phyloP scores from a whole-genome alignment of 371 early-diverging fungal genomes.

The Rhizopus arrhizus region DNA sequence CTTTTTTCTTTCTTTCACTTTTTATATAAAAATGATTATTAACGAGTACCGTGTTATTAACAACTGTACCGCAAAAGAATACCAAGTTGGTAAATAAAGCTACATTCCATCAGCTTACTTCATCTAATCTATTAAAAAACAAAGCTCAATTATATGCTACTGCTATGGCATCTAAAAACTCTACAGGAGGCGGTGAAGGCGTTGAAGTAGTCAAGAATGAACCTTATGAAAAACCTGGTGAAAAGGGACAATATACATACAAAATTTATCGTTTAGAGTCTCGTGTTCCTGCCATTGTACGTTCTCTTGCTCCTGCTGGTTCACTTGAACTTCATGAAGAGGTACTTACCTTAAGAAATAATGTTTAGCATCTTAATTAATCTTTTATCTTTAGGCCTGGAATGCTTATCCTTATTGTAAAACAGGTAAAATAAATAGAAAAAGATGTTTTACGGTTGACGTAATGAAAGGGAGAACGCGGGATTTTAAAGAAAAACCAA shows the following conservation, averaged over 20 bases:
- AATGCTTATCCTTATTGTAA: conserved; percentile 83
- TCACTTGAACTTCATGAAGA: conserved; percentile 70
- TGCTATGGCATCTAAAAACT: conserved; percentile 68
- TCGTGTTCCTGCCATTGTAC: conserved; percentile 58
- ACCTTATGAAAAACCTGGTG: conserved; percentile 61
- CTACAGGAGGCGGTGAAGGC: conserved; percentile 74
- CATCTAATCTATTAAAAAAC: neutral
- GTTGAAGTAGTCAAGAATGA: conserved; percentile 74
- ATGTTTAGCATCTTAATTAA: neutral
- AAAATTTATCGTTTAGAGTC: conserved; percentile 69
- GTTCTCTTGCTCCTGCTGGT: conserved; percentile 60
- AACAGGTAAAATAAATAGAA: conserved; percentile 54
- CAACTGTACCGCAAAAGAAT: conserved; percentile 71
- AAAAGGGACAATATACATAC: conserved; percentile 75
- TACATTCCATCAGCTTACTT: neutral
- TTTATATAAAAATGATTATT: conserved; percentile 48
- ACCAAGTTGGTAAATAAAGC: conserved; percentile 48
- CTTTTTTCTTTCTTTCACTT: conserved; percentile 16
- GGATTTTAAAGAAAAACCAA: neutral
- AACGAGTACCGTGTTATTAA: conserved; percentile 73
- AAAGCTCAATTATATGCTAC: conserved; percentile 73
- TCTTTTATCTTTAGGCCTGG: conserved; percentile 61
- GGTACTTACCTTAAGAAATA: conserved; percentile 17
- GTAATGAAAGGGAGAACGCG: conserved; percentile 5
- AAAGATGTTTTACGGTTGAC: neutral